phyloP scores from a whole-genome alignment of 305 asterid genomes.

The Fraxinus sp. region DNA sequence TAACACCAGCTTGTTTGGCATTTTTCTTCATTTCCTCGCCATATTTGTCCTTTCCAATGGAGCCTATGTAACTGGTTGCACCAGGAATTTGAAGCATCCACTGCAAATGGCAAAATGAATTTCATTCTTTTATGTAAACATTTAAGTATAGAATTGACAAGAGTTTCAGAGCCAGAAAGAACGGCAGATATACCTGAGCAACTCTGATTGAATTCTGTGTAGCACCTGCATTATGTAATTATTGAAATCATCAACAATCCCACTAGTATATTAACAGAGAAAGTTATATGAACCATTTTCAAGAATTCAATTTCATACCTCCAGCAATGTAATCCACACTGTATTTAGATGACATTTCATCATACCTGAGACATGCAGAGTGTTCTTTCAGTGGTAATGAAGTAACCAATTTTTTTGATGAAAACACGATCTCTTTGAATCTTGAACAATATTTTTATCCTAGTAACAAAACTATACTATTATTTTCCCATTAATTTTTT shows the following conservation, averaged over 20 bases:
- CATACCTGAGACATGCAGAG: constrained; percentile 34
- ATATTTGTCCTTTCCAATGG: constrained; percentile 91
- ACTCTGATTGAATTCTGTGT: constrained; percentile 55
- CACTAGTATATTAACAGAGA: background rate
- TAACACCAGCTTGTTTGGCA: constrained; percentile 68
- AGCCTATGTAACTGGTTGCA: constrained; percentile 87
- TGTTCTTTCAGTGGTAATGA: background rate
- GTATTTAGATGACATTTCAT: constrained; percentile 41
- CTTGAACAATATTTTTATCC: background rate
- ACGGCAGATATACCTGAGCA: constrained; percentile 34
- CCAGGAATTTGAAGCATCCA: constrained; percentile 98
- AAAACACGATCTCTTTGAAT: background rate
- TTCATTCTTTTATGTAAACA: constrained; percentile 4
- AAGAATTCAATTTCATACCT: constrained; percentile 29
- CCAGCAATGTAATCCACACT: constrained; percentile 48
- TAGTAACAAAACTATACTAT: background rate
- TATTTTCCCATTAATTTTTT: constrained; percentile 1
- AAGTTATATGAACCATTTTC: background rate
- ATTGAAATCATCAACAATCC: background rate
- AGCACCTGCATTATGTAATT: constrained; percentile 35
- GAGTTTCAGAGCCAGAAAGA: constrained; percentile 8
- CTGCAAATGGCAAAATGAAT: constrained; percentile 38
- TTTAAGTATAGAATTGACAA: background rate
- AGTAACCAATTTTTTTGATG: background rate
- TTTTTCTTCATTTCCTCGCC: constrained; percentile 92